These are phyloP conservation scores for Coffea eugenioides DNA, from an alignment of 257 asterid genomes.

Conservation along the genomic window DNA sequence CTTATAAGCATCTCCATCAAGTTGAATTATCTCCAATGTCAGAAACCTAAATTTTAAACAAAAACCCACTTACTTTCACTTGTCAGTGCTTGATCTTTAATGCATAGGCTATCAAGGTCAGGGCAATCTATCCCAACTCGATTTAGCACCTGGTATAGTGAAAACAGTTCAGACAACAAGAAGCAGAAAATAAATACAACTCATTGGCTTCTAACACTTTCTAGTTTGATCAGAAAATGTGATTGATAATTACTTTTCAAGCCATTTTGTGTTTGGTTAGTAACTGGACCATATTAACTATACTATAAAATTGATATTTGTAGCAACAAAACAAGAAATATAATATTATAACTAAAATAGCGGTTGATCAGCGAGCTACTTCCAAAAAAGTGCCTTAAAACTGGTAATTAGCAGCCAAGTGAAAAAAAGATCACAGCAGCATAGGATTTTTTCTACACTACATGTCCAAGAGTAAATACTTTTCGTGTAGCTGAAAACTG, in stretches of 20 bases:
- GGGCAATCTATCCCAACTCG: slow-evolving; percentile 61
- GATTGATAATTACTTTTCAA: not conserved
- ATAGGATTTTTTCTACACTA: not conserved
- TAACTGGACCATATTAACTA: not conserved
- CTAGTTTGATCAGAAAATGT: not conserved
- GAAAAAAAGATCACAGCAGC: not conserved
- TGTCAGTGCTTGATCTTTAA: slow-evolving; percentile 81
- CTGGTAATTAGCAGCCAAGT: not conserved
- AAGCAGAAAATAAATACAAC: not conserved
- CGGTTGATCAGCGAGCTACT: not conserved
- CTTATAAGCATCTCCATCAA: slow-evolving; percentile 18
- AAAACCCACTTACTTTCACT: slow-evolving; percentile 60
- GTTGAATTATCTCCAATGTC: slow-evolving; percentile 7
- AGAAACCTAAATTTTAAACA: slow-evolving; percentile 19
- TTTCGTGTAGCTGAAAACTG: not conserved
- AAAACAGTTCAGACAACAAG: slow-evolving; percentile 10
- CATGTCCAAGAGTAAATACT: not conserved
- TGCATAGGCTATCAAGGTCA: slow-evolving; percentile 68
- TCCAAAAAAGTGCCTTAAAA: not conserved
- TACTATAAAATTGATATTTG: not conserved
- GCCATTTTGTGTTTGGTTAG: not conserved
- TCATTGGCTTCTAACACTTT: not conserved
- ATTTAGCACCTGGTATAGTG: slow-evolving; percentile 45
- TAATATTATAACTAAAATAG: too few species aligned
- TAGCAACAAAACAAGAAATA: not conserved